Evolutionary conservation across 306 rosid species (phyloP).

Genomic region (Dalbergia cochinchinensis): DNA sequence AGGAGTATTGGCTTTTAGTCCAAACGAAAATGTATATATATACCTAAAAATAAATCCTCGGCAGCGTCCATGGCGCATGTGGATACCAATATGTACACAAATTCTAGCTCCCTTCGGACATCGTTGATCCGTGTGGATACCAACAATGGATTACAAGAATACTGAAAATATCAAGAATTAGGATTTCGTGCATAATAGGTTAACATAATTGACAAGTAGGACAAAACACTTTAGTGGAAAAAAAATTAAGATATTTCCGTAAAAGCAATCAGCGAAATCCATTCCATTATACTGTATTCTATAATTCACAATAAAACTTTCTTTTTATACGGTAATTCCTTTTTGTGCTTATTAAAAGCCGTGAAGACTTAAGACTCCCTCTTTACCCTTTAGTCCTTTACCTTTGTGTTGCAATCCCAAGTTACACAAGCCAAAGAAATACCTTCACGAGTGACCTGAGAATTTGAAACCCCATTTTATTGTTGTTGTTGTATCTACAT

Average conservation of each 20-base stretch:
- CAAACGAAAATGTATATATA: no score
- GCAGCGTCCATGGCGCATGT: no score
- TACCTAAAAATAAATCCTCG: no score
- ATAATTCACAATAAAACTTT: background rate
- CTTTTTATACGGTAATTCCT: background rate
- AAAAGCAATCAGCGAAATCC: background rate
- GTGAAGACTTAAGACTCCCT: background rate
- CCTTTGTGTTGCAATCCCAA: conserved; percentile 4
- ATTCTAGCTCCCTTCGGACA: background rate
- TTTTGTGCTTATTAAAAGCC: background rate
- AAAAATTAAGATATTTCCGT: background rate
- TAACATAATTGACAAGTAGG: background rate
- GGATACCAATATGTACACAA: no score
- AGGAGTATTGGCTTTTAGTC: no score
- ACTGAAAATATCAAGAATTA: background rate
- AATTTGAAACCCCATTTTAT: background rate
- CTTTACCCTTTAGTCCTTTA: background rate
- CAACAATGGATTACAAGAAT: background rate
- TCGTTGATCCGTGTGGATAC: background rate
- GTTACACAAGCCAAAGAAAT: background rate
- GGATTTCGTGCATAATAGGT: background rate
- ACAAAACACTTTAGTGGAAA: background rate
- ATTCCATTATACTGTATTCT: background rate
- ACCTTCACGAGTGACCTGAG: background rate
- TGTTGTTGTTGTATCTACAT: background rate